Percentiles rank a stretch among this genome's conserved stretches.
phyloP scores from a whole-genome alignment of 176 grass and related monocot species.

The Panicum miliaceum region DNA sequence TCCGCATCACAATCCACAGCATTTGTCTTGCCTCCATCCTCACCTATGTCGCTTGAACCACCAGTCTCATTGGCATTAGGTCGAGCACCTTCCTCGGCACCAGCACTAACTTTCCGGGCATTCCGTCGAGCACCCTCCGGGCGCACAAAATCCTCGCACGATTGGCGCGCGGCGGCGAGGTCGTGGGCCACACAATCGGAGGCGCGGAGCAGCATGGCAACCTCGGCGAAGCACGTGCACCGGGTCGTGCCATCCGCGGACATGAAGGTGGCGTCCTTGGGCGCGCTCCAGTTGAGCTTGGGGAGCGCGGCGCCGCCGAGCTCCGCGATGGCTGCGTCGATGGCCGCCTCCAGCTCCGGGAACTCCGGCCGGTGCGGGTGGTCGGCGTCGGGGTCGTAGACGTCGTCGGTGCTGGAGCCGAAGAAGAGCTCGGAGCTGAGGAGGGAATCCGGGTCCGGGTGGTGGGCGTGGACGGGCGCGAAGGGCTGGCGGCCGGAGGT shows the following conservation, averaged over 20 bases:
- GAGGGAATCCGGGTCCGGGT: conserved; percentile 67
- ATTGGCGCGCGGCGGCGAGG: conserved; percentile 45
- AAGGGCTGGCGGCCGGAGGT: conserved; percentile 53
- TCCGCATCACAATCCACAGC: not conserved
- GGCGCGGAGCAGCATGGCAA: conserved; percentile 74
- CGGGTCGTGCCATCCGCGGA: conserved; percentile 61
- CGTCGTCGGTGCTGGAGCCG: conserved; percentile 27
- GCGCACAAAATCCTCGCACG: conserved; percentile 45
- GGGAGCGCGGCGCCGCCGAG: conserved; percentile 74
- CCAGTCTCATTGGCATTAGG: not conserved
- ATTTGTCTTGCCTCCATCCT: not conserved
- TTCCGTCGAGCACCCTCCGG: conserved; percentile 32
- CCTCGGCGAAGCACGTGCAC: conserved; percentile 75
- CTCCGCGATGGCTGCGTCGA: conserved; percentile 63
- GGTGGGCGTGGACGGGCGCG: conserved; percentile 37
- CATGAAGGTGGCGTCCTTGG: conserved; percentile 87
- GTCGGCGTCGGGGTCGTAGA: conserved; percentile 18
- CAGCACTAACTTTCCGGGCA: not conserved
- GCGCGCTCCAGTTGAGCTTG: conserved; percentile 90
- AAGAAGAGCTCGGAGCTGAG: conserved; percentile 51
- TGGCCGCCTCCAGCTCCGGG: conserved; percentile 72
- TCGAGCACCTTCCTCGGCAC: not conserved
- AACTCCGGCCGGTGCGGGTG: conserved; percentile 53
- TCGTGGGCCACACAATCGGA: conserved; percentile 80
- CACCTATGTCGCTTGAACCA: not conserved